Conservation (phyloP, 192 early-diverging fungal species). For the Phlyctochytrium arcticum region DNA sequence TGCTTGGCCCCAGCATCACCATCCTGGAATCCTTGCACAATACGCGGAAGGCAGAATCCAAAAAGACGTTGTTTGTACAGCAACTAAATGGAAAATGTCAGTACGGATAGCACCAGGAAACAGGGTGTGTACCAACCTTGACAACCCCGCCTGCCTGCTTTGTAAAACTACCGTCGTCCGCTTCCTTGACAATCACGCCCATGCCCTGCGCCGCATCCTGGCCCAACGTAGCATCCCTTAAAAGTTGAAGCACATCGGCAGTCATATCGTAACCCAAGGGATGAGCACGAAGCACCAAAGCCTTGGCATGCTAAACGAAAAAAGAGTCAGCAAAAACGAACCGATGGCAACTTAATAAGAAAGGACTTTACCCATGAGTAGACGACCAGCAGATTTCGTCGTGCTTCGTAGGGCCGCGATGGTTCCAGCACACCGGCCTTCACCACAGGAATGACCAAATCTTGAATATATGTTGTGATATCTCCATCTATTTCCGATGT, state of each 20-base stretch:
- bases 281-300: constrained; percentile 53
- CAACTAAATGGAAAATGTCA: constrained; percentile 39
- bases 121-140: constrained; percentile 37
- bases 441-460: neutral
- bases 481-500: neutral
- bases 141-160: constrained; percentile 61
- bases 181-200: constrained; percentile 70
- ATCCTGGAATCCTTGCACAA: constrained; percentile 23
- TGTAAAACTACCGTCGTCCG: constrained; percentile 61
- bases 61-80: constrained; percentile 87
- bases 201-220: constrained; percentile 63
- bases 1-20: constrained; percentile 53
- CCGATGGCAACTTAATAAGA: constrained; percentile 1
- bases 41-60: constrained; percentile 59
- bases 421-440: neutral
- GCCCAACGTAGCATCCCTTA: constrained; percentile 39
- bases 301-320: constrained; percentile 58
- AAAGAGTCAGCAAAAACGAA: constrained; percentile 13
- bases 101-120: neutral
- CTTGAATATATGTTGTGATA: neutral
- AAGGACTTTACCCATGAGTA: constrained; percentile 14
- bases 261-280: constrained; percentile 50
- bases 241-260: constrained; percentile 49
- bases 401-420: neutral
- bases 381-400: neutral